Evolutionary conservation across 2,329 filamentous ascomycete species (phyloP), one percentile per base, ranked within the genome.

Genomic region (Paracorniculantispora psalliotae): DNA sequence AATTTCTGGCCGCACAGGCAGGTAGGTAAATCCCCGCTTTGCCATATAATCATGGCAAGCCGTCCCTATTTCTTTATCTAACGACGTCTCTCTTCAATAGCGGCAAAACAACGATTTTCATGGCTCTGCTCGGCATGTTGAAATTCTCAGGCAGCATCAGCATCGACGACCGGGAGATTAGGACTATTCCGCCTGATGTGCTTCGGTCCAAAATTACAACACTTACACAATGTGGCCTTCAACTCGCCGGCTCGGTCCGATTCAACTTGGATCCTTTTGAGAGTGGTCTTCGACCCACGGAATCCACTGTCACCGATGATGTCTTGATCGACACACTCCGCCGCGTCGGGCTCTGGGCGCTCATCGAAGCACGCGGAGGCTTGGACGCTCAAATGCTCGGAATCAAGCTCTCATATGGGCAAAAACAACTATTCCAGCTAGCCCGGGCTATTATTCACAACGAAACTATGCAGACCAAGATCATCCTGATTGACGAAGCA

Each of bases 171-270:
- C 56, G 77, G 4, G 73, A 77, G 37, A 67, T 80, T 19, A 64
- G 69, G 4, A 68, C 64, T 7, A 63, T 79, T 2, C 71, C 73
- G 3, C 74, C 71, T 21, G 68, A 77, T 46, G 66, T 66, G 1
- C 67, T 80, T 17, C 75, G 79, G 37, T 67, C 68, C 2, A 67
- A 72, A 2, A 67, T 81, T 10, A 73, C 75, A 23, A 72, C 72
- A 4, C 66, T 81, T 4, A 76, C 78, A 0, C 79, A 81, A 67
- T 77, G 80, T 26, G 70, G 76, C 0, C 71, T 79, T 49, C 67
- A 76, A 5, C 67, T 80, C 12, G 70, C 71, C 2, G 76, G 74
- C n/a, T 74, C 69, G 1, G 67, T 81, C 4, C 73, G 75, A 15
- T 65, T 71, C 26, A 81, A 81, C 51, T 68, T 77, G n/a, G 39